Percentiles rank a stretch among this genome's conserved stretches.
phyloP scores from a whole-genome alignment of 2,329 filamentous ascomycete species.

The Cryphonectria naterciae region DNA sequence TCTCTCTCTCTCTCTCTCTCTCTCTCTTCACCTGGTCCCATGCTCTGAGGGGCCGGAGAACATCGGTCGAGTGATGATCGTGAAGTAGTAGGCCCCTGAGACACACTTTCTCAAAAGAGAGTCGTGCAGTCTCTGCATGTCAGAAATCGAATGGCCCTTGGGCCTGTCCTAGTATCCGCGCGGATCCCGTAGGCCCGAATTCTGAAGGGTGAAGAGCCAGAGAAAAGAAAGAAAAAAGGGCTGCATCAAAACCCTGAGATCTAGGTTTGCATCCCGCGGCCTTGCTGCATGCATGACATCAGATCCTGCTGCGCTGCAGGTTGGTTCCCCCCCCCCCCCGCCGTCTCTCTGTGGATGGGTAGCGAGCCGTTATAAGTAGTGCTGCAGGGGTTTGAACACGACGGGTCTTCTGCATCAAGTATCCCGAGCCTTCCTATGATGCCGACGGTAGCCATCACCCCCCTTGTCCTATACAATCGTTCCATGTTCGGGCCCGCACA shows the following conservation, averaged over 20 bases:
- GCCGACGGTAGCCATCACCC: conserved; percentile 21
- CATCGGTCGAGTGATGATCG: background rate
- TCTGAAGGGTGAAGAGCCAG: background rate
- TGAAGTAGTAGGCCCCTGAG: background rate
- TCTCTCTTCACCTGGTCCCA: background rate
- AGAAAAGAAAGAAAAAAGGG: background rate
- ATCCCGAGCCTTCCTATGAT: conserved; percentile 2
- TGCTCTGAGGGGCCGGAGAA: background rate
- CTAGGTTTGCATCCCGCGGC: conserved; percentile 20
- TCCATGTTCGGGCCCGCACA: background rate
- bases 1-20: no score
- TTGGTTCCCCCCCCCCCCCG: background rate
- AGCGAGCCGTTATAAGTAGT: background rate
- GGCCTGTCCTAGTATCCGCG: background rate
- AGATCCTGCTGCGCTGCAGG: conserved; percentile 23
- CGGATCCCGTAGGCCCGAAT: background rate
- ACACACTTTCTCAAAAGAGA: background rate
- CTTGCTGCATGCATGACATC: conserved; percentile 33
- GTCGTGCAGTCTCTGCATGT: background rate
- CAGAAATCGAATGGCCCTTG: background rate
- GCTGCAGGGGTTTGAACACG: conserved; percentile 1
- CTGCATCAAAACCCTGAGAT: conserved; percentile 26
- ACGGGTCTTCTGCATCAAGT: background rate
- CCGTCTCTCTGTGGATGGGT: background rate
- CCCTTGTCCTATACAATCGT: background rate